Base-by-base conservation (phyloP, 306 rosid species). In the Cicer judaicum region DNA sequence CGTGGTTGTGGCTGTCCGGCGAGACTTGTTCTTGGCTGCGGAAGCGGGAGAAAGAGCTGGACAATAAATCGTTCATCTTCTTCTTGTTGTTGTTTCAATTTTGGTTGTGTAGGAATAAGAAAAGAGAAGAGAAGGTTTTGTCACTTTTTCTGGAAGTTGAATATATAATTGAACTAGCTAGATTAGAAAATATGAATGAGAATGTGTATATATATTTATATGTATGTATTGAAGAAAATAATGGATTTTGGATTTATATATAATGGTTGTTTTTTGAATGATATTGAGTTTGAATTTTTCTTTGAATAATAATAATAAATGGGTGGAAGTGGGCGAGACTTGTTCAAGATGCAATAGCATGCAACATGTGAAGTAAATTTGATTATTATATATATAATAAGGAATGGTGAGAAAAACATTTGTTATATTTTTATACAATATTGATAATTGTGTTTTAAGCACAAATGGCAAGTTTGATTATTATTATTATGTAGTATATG, bases 61-160 rank as follows among this genome's bases (percentile, higher is more conserved):
- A 87, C 47, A 92, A 85, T 36, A 92, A 68, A 72, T 93, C 97
- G 75, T 91, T 93, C 97, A 93, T 66, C 10, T 84, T 60, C 13
- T 76, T 10, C 14, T 68, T 49, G 8, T 9, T 65, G n/a, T 18
- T 8, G 64, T 24, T 57, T 57, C n/a, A 15, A 18, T 63, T 63
- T 63, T 44, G 56, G 16, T 24, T 12, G 34, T 64, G 69, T 8
- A 14, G 34, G 8, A 39, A 47, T 24, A 2, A 39, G 15, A 34
- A 2, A 1, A 11, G 11, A 66, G 3, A 7, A 12, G 18, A 49
- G 34, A 50, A 68, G 4, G 7, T 7, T 46, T 46, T 48, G 41
- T 10, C 19, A 19, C 18, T 11, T 43, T 64, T 64, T 6, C 19
- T 11, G 11, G 54, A 66, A 66, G 54, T 46, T 66, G 71, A 66